Percentiles rank a stretch among this genome's conserved stretches.
phyloP scores from a whole-genome alignment of 371 early-diverging fungal genomes.

The Blyttiomyces sp. region DNA sequence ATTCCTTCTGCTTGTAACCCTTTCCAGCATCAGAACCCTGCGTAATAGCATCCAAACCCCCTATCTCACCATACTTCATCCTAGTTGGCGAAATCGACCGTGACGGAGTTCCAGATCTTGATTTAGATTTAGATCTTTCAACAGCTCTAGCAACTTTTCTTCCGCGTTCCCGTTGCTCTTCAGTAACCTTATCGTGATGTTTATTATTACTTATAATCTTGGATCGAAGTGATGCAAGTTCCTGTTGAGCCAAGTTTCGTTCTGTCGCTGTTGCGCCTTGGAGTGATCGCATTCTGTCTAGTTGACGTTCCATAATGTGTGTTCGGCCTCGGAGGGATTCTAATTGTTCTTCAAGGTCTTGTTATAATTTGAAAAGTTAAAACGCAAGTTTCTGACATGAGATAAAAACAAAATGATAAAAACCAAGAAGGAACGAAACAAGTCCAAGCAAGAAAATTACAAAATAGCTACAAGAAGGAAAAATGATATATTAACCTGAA shows the following conservation, averaged over 20 bases:
- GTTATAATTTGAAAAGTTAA: neutral
- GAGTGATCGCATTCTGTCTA: constrained; percentile 19
- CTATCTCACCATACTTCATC: too few species aligned
- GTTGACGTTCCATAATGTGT: constrained; percentile 28
- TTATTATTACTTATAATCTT: too few species aligned
- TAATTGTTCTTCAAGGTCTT: constrained; percentile 17
- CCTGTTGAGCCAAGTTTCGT: constrained; percentile 27
- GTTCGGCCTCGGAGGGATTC: constrained; percentile 14
- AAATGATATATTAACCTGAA: neutral
- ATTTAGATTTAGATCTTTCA: too few species aligned
- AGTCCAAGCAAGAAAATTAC: neutral
- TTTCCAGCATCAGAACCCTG: too few species aligned
- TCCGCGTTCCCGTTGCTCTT: too few species aligned
- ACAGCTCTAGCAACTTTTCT: too few species aligned
- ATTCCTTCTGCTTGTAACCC: too few species aligned
- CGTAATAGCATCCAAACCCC: too few species aligned
- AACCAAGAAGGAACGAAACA: neutral
- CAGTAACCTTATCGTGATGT: too few species aligned
- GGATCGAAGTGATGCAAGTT: constrained; percentile 22
- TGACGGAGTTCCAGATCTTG: too few species aligned
- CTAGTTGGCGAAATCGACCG: too few species aligned
- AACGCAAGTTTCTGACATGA: too few species aligned
- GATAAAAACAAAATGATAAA: neutral
- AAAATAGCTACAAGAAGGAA: neutral
- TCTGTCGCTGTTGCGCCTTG: constrained; percentile 21